Conservation (phyloP, 2,329 filamentous ascomycete species). For the Colletotrichum spaethianum region DNA sequence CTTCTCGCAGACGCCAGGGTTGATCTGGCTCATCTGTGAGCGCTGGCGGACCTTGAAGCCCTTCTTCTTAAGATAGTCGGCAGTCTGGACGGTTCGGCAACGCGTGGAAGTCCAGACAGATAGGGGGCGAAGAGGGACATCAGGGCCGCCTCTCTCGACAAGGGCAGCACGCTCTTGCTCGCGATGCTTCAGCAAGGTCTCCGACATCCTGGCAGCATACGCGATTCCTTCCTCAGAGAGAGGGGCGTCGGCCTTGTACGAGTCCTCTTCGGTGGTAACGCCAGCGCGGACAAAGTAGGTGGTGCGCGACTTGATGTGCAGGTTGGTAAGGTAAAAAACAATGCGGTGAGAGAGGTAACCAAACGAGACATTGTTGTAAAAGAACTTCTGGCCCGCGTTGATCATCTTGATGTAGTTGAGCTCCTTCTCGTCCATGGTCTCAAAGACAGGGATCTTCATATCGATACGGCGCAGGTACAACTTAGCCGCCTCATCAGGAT, state of each 20-base stretch:
- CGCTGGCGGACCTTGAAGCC: slow-evolving; percentile 92
- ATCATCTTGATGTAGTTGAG: slow-evolving; percentile 99
- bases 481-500: slow-evolving; percentile 90
- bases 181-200: slow-evolving; percentile 85
- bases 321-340: slow-evolving; percentile 97
- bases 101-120: slow-evolving; percentile 97
- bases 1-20: slow-evolving; percentile 95
- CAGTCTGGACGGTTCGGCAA: slow-evolving; percentile 90
- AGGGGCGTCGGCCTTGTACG: slow-evolving; percentile 91
- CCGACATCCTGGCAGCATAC: slow-evolving; percentile 89
- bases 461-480: slow-evolving; percentile 93
- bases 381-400: slow-evolving; percentile 92
- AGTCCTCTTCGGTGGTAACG: slow-evolving; percentile 88
- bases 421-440: slow-evolving; percentile 95
- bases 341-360: slow-evolving; percentile 97
- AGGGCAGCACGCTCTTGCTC: slow-evolving; percentile 82
- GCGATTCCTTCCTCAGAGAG: slow-evolving; percentile 84
- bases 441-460: slow-evolving; percentile 93
- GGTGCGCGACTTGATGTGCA: slow-evolving; percentile 95
- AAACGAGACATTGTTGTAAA: slow-evolving; percentile 97
- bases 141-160: slow-evolving; percentile 77
- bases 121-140: slow-evolving; percentile 81
- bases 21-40: slow-evolving; percentile 97
- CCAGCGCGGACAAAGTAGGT: slow-evolving; percentile 95
- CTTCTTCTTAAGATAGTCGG: slow-evolving; percentile 81